phyloP scores from a whole-genome alignment of 768 basidiomycete species.

The Trametes gibbosa region DNA sequence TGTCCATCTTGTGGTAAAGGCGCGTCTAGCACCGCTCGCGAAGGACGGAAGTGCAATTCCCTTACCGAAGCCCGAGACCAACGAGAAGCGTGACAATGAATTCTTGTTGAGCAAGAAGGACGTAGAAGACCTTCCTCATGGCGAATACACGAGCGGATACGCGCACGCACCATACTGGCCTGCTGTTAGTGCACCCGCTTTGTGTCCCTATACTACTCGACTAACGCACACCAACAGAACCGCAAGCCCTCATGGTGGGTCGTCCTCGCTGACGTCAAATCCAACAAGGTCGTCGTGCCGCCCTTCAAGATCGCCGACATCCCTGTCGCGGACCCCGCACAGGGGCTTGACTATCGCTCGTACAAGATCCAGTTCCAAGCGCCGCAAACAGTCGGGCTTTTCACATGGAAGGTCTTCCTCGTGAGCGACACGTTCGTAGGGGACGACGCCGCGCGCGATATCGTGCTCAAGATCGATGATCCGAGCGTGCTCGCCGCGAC shows the following conservation, averaged over 20 bases:
- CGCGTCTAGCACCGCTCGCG: slow-evolving; percentile 59
- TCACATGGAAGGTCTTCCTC: slow-evolving; percentile 86
- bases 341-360: slow-evolving; percentile 62
- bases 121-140: slow-evolving; percentile 52
- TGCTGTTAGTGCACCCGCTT: slow-evolving; percentile 46
- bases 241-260: slow-evolving; percentile 95
- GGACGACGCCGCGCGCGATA: slow-evolving; percentile 67
- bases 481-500: slow-evolving; percentile 53
- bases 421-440: slow-evolving; percentile 89
- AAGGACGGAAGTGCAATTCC: slow-evolving; percentile 15
- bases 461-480: slow-evolving; percentile 83
- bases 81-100: slow-evolving; percentile 40
- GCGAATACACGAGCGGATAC: slow-evolving; percentile 45
- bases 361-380: slow-evolving; percentile 96
- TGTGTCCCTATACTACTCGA: not conserved
- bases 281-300: slow-evolving; percentile 81
- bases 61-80: slow-evolving; percentile 28
- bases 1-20: slow-evolving; percentile 81
- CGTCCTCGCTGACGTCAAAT: slow-evolving; percentile 83
- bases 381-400: slow-evolving; percentile 76
- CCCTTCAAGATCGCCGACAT: slow-evolving; percentile 81
- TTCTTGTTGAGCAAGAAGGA: slow-evolving; percentile 35
- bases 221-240: slow-evolving; percentile 41
- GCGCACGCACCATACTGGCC: slow-evolving; percentile 97
- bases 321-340: slow-evolving; percentile 54